phyloP scores from a whole-genome alignment of 176 grass and related monocot genomes.

The Triticum urartu region DNA sequence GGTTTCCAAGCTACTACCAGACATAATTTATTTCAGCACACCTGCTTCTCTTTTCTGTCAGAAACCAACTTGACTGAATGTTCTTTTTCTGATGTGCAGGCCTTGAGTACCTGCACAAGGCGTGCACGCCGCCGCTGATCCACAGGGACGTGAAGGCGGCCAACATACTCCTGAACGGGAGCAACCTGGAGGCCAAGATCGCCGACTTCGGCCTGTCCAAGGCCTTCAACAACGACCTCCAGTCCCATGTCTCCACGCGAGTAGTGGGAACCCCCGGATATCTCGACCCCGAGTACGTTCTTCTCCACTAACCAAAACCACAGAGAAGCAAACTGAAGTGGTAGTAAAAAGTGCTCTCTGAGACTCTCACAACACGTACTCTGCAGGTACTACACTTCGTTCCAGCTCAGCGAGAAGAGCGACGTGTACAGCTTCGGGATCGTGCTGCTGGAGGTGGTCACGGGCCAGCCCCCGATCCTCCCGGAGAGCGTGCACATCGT shows the following conservation, averaged over 20 bases:
- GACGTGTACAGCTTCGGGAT: slow-evolving; percentile 62
- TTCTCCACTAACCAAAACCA: background rate
- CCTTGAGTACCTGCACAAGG: slow-evolving; percentile 54
- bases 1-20: slow-evolving; percentile 1
- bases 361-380: no score
- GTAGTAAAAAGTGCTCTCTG: background rate
- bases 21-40: background rate
- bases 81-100: background rate
- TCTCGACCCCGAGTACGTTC: slow-evolving; percentile 58
- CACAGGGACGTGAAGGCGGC: slow-evolving; percentile 60
- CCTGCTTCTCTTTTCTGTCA: background rate
- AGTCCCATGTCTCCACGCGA: slow-evolving; percentile 37
- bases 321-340: background rate
- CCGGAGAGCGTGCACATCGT: slow-evolving; percentile 29
- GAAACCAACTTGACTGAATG: background rate
- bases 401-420: slow-evolving; percentile 55
- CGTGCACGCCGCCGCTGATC: slow-evolving; percentile 37
- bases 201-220: slow-evolving; percentile 61
- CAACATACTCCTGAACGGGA: slow-evolving; percentile 51
- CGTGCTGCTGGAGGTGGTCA: slow-evolving; percentile 55
- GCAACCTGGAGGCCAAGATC: slow-evolving; percentile 54
- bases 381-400: slow-evolving; percentile 44
- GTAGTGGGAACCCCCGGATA: slow-evolving; percentile 56
- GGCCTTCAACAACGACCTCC: slow-evolving; percentile 39
- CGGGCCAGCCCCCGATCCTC: slow-evolving; percentile 20